Base-by-base conservation (phyloP, 176 grass and related monocot genomes). In the bread wheat (Triticum aestivum) region DNA sequence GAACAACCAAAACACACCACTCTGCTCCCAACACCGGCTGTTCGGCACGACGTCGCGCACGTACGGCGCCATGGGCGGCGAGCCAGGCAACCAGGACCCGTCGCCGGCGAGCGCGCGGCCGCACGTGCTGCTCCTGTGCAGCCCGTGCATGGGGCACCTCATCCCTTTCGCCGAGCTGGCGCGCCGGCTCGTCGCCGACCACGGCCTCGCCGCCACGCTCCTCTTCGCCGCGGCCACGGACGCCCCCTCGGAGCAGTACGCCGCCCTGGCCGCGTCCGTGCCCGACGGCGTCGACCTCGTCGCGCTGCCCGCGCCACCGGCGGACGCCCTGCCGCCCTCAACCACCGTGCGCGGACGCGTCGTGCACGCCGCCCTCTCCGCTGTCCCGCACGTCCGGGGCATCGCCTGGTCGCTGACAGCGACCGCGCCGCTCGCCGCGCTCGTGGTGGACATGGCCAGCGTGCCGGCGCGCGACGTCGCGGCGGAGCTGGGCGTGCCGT, bases 81-180 rank as follows among this genome's bases (percentile, higher is more conserved):
- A 21, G 2, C 1, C 49, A 17, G 49, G 49, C 0, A 0, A 65
- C 49, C 61, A 45, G 6, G 64, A 41, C 20, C 64, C 41, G 11
- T 35, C 11, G 38, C 35, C 44, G 24, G 78, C 39, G 35, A 73
- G n/a, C 4, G 66, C 59, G 24, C 37, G 69, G 24, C 85, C 80
- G 11, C 94, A 81, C 61, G 85, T 92, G 27, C 33, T 85, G 35
- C 74, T 97, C 8, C 83, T 92, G 2, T 66, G 89, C 30, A 94
- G 88, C 45, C 92, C 94, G 34, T 93, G 92, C 80, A 86, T 94
- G 80, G 94, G 94, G 21, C 92, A 97, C 61, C 90, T 97, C 65
- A 97, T 94, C 47, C 86, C 92, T 6, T 41, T 94, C 52, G 77
- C 61, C 0, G 92, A 97, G 84, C 92, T 94, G 2, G 88, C 92